Evolutionary conservation across 176 grass and related monocot species (phyloP), one percentile per base, ranked within the genome.

Genomic region (Calamus simplicifolius): DNA sequence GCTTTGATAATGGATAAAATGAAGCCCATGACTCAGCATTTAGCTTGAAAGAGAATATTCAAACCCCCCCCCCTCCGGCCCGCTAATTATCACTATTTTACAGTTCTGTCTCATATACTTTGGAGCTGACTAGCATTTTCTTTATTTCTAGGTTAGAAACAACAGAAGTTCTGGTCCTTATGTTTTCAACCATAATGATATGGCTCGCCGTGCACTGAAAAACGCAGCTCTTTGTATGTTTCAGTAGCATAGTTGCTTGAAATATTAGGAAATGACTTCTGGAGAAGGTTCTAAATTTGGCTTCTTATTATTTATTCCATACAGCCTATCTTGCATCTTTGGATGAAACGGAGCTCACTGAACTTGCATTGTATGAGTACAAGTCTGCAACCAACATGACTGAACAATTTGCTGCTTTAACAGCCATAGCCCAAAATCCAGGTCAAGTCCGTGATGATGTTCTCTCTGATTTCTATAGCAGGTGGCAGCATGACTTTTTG

Each of bases 381-480:
- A 85, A 85, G 26, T 88, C 78, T 77, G 83, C 87, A 51, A 85
- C 84, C 49, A 97, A 97, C 70, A 97, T 97, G 92, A 88, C 92
- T 5, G 84, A 97, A 51, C 87, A 97, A 72, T 97, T 97, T 91
- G 78, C 87, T 77, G 83, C 92, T 35, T 59, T 97, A 76, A 84
- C 87, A 77, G 92, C 92, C 30, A 61, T 97, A 64, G 77, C 92
- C 58, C 87, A 97, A 79, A 97, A 97, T 75, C 81, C 81, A 52
- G 92, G 92, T 54, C 75, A 82, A 91, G 69, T 85, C 71, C 79
- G 75, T 17, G 87, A 91, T 54, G 81, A 88, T 66, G 75, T 81
- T 72, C 92, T 97, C 61, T 79, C 75, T 50, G 84, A 97, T 71
- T 97, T 97, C 69, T 97, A 91, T 67, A 68, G 65, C 58, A 82